These are phyloP conservation scores for Coemansia sp. DNA, from an alignment of 192 early-diverging fungal genomes.

Conservation along the genomic window DNA sequence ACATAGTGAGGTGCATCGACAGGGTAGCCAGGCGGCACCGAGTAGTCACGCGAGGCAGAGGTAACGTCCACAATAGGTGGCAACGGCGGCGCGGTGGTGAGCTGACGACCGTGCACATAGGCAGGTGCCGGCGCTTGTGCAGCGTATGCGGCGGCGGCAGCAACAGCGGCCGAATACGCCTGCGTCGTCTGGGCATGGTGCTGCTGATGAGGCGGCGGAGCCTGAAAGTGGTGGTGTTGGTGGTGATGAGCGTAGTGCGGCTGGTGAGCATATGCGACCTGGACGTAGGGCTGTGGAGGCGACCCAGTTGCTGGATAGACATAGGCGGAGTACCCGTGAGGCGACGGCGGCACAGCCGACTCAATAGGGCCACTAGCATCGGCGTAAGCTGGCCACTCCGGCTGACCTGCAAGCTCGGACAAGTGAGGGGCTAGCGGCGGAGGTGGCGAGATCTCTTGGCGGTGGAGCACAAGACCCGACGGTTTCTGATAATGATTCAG, in stretches of 20 bases:
- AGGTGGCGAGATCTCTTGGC: slow-evolving; percentile 2
- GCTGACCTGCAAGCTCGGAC: slow-evolving; percentile 19
- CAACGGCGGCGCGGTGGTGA: slow-evolving; percentile 5
- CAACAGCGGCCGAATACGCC: slow-evolving; percentile 1
- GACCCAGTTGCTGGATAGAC: background rate
- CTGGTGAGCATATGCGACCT: slow-evolving; percentile 1
- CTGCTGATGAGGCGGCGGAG: slow-evolving; percentile 12
- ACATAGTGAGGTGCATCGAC: background rate
- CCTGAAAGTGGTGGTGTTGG: slow-evolving; percentile 16
- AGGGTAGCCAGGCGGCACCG: slow-evolving; percentile 1
- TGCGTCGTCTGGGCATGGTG: slow-evolving; percentile 14
- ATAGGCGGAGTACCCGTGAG: background rate
- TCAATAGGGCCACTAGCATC: slow-evolving; percentile 5
- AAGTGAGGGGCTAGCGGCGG: slow-evolving; percentile 13
- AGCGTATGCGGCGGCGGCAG: background rate
- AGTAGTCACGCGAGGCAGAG: slow-evolving; percentile 5
- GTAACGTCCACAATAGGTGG: slow-evolving; percentile 5
- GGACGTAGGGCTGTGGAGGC: slow-evolving; percentile 6
- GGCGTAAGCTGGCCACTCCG: slow-evolving; percentile 8
- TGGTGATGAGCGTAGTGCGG: slow-evolving; percentile 18
- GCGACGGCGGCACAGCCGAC: slow-evolving; percentile 4
- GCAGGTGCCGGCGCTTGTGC: background rate
- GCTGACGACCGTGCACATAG: slow-evolving; percentile 4
- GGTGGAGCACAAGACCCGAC: slow-evolving; percentile 1
- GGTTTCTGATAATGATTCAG: slow-evolving; percentile 12